Conservation (phyloP, 306 rosid species). For the Glycine soja region DNA sequence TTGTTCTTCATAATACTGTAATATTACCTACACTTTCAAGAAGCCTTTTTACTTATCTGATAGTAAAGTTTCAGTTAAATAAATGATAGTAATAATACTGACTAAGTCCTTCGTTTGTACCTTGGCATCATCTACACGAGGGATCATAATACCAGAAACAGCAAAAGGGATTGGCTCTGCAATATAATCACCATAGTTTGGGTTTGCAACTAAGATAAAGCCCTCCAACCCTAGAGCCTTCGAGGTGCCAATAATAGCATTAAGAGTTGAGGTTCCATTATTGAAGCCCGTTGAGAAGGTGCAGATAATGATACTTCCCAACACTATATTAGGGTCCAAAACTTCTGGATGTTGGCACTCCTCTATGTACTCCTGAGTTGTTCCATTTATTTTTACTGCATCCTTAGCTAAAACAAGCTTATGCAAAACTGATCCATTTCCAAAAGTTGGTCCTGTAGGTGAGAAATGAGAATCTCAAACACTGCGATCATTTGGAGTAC, state of each 20-base stretch:
- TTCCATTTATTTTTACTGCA: slow-evolving; percentile 62
- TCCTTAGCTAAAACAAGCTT: slow-evolving; percentile 80
- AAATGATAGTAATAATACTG: neutral
- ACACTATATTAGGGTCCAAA: slow-evolving; percentile 58
- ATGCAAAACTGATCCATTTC: slow-evolving; percentile 53
- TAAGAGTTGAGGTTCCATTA: slow-evolving; percentile 67
- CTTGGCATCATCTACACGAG: slow-evolving; percentile 67
- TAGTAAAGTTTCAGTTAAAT: neutral
- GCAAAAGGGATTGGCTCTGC: slow-evolving; percentile 73
- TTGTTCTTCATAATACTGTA: slow-evolving; percentile 62
- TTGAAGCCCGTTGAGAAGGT: slow-evolving; percentile 77
- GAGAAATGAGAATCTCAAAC: neutral
- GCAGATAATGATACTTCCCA: slow-evolving; percentile 71
- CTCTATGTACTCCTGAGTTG: slow-evolving; percentile 60
- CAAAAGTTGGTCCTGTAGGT: slow-evolving; percentile 66
- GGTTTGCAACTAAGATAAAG: slow-evolving; percentile 70
- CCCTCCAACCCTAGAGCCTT: slow-evolving; percentile 61
- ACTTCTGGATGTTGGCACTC: slow-evolving; percentile 89
- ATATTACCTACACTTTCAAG: slow-evolving; percentile 54
- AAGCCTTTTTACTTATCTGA: neutral
- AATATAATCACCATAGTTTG: slow-evolving; percentile 71
- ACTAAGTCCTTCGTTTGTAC: slow-evolving; percentile 45
- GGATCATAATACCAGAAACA: slow-evolving; percentile 73
- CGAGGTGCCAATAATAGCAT: slow-evolving; percentile 64
- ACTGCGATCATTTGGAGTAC: neutral